Evolutionary conservation across 495 filamentous ascomycete species (phyloP), one percentile per base, ranked within the genome.

Genomic region (Aspergillus affinis): DNA sequence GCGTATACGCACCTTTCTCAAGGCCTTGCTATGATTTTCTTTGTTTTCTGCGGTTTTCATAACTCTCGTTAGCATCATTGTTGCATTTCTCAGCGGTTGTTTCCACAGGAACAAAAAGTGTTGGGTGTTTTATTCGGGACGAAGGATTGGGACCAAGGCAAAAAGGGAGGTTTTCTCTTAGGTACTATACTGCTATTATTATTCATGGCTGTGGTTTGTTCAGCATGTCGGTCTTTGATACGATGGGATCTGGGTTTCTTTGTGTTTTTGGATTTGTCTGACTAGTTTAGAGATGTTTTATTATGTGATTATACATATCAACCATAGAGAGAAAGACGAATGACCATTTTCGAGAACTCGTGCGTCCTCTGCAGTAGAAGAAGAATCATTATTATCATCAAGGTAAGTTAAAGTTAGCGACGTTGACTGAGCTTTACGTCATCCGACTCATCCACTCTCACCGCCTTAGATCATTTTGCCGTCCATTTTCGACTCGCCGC

Each of bases 61-160:
- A 48, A 23, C 48, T 54, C 58, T 60, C 55, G 27, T 55, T 61
- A 58, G 63, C 59, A 66, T 66, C 65, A 47, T 70, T 41, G 48
- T 65, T 72, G 75, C 75, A 78, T 78, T 76, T 76, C 68, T 76
- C 70, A 74, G 75, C 74, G 74, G 66, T 61, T 61, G 60, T 61
- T 68, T 57, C 47, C 45, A 61, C 59, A 48, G 59, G 62, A 50
- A 48, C 51, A 44, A 64, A 70, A 61, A 52, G 55, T 48, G n/a
- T 59, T 59, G 49, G 63, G 61, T 63, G 62, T 65, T 66, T 60
- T 52, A 64, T 58, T 61, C 46, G 54, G 54, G 27, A 64, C 54
- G 58, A 54, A 62, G 56, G 65, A 66, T 64, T 64, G 60, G 72
- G 59, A 65, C 67, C 62, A 55, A 63, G 48, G 44, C 50, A 50